Base-by-base conservation (phyloP, 2,329 filamentous ascomycete species). In the Zasmidium angulare region DNA sequence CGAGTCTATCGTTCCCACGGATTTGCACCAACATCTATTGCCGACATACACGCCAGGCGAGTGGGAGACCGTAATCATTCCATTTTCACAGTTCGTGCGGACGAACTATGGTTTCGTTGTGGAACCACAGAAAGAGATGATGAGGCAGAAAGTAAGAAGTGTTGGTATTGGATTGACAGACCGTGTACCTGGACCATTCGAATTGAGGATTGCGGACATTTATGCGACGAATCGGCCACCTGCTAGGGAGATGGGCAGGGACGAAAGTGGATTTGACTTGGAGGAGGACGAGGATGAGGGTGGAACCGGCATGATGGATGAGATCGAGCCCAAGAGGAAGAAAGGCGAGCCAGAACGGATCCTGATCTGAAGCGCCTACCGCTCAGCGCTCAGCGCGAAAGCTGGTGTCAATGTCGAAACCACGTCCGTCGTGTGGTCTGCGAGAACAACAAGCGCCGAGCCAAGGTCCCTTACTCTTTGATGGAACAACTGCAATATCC, bases 61-160 rank as follows among this genome's bases (percentile, higher is more conserved):
- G 69, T 99, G 95, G 95, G 93, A 99, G 81, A 97, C 95, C 1
- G 84, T 97, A n/a, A 76, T 96, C 50, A 89, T 99, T 64, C 89
- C 89, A 63, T 95, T 93, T 84, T 89, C 88, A 68, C 91, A 96
- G 65, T 98, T 99, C 76, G 93, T 99, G 60, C 84, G 95, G 63
- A 99, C 95, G 14, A 98, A 97, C 72, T 86, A 96, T 71, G 95
- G 95, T 6, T 86, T 90, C 69, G 91, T 96, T 1, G 88, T 97
- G 3, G 93, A 98, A 78, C 95, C 95, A 29, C 93, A 98, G 80
- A 88, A 88, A 12, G 92, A 96, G 74, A 88, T 99, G 76, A 77
- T 97, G 73, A 86, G 89, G 63, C 89, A 96, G 69, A 93, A 91
- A 75, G 87, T 99, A 26, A 84, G 86, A 71, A 96, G 88, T 24